Base-by-base conservation (phyloP, 345 rosid species). In the Garcia nutans region DNA sequence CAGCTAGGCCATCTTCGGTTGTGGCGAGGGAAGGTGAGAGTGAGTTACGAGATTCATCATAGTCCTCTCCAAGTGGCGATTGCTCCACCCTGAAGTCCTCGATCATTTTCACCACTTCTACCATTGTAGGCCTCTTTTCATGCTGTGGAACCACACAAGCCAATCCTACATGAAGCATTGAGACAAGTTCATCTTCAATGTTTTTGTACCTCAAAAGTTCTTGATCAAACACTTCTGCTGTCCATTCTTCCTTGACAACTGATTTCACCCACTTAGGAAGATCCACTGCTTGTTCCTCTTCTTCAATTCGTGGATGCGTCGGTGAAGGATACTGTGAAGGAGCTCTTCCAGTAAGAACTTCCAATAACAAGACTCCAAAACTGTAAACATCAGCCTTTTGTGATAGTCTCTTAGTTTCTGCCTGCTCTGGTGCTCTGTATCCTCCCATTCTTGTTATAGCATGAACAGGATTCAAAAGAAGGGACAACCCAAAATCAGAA, bases 191-290 rank as follows among this genome's bases (percentile, higher is more conserved):
- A 75, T 91, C 97, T 74, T 91, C 97, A 17, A 95, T 93, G 82
- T 95, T 93, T 84, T 95, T 95, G 75, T 95, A 95, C 90, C 99
- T 90, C 80, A 95, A 37, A 49, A 95, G 92, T 80, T 95, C 99
- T 79, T 88, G 88, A 80, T 95, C 99, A 78, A 95, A 95, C 77
- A 95, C 97, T 84, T 95, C 99, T 8, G 97, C 95, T 17, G 99
- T 95, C 97, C 97, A 93, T 80, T 93, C 99, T 81, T 95, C 97
- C 85, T 88, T 95, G 52, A 95, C 97, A 44, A 95, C 97, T 2
- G 97, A 95, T 76, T 92, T 80, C 56, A 95, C 99, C 99, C 99
- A 93, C 65, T 86, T 95, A 0, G 97, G 97, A 66, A 95, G 91
- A 75, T 95, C 99, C 67, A 84, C 86, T 0, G 82, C 82, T 15